Conservation (phyloP, 2,329 filamentous ascomycete genomes). For the Fusarium stilboides region DNA sequence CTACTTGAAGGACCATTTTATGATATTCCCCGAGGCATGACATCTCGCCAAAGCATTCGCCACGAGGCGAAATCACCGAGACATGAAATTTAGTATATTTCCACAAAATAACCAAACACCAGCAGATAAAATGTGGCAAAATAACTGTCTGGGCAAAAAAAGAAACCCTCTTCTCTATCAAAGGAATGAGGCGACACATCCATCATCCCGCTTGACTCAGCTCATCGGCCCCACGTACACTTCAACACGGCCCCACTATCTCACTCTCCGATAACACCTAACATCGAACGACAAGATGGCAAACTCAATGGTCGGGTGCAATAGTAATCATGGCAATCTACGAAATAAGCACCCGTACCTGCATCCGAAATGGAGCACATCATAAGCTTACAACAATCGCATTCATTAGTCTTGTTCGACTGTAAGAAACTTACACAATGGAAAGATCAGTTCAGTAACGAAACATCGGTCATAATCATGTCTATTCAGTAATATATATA, state of each 20-base stretch:
- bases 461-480: neutral
- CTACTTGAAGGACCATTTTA: too few species aligned
- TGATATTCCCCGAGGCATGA: too few species aligned
- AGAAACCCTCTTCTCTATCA: neutral
- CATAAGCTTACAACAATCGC: too few species aligned
- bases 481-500: neutral
- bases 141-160: neutral
- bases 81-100: too few species aligned
- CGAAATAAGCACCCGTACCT: neutral
- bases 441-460: neutral
- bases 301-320: too few species aligned
- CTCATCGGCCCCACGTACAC: conserved; percentile 21
- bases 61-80: too few species aligned
- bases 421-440: neutral
- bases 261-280: neutral
- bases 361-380: too few species aligned
- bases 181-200: conserved; percentile 28
- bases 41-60: too few species aligned
- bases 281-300: neutral
- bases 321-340: neutral
- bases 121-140: too few species aligned
- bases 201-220: conserved; percentile 16
- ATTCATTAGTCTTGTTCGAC: too few species aligned
- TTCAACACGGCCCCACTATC: conserved; percentile 21
- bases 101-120: too few species aligned